Base-by-base conservation (phyloP, 1,139 yeast genomes). In the Saccharomyces uvarum region DNA sequence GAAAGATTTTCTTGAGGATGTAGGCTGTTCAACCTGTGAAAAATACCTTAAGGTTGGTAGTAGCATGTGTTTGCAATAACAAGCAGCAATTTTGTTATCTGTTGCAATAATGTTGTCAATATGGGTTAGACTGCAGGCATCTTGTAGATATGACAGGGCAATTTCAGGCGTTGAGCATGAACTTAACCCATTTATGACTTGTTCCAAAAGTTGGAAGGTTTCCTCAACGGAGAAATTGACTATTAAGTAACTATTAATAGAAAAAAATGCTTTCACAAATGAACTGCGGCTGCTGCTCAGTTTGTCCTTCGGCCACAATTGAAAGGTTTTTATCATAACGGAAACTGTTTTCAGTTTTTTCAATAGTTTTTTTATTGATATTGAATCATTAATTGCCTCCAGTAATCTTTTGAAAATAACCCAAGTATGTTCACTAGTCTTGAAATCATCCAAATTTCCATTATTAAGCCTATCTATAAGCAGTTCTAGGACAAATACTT, bases 401-500 rank as follows among this genome's bases (percentile, higher is more conserved):
- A 85, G 82, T 41, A 75, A 66, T 16, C 64, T 64, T 48, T 66
- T 63, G 56, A 81, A 74, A 48, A 83, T 66, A 3, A 56, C 54
- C 89, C 91, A 85, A 0, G 77, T 70, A 2, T 67, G 63, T 0
- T 66, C 54, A 51, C 72, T 68, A 13, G 58, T 66, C 61, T 78
- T 81, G 75, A 83, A 83, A 4, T 65, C 58, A 2, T 67, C 62
- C 54, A 74, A 58, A 55, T 71, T 66, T 54, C 66, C 56, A 64
- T 83, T 88, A 56, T 78, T 78, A 61, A 88, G 69, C 60, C 91
- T 75, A 63, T 88, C 95, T 57, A 83, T 74, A 2, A 86, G 61
- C 61, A 90, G 76, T 53, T 86, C 91, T 46, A 86, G 72, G 2
- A 88, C 70, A 55, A 89, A 88, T 0, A 71, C 63, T 13, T 78